Conservation (phyloP, 257 asterid species). For the Striga asiatica region DNA sequence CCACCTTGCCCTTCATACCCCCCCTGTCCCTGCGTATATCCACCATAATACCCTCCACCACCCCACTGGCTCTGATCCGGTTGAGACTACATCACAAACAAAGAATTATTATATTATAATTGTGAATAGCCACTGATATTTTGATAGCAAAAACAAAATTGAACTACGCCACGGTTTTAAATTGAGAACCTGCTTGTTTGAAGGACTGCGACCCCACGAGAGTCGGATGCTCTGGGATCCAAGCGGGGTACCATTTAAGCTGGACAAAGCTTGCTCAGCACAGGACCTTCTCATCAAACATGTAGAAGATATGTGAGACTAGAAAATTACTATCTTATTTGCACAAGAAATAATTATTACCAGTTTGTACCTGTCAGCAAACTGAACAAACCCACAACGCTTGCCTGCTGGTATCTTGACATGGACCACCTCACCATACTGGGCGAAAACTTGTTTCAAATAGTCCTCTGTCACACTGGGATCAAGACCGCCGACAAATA, state of each 20-base stretch:
- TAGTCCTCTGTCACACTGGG: conserved; percentile 71
- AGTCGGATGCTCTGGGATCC: conserved; percentile 81
- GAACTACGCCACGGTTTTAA: background rate
- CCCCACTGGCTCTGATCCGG: conserved; percentile 62
- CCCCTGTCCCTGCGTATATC: conserved; percentile 54
- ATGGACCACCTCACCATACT: conserved; percentile 64
- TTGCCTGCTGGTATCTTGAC: conserved; percentile 84
- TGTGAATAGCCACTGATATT: too few relatives aligned
- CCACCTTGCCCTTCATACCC: conserved; percentile 84
- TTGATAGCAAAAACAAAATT: too few relatives aligned
- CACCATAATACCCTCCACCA: conserved; percentile 35
- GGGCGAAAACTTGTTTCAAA: conserved; percentile 72
- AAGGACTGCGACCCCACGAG: conserved; percentile 94
- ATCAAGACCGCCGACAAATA: conserved; percentile 83
- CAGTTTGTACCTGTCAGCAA: conserved; percentile 54
- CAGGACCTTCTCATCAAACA: conserved; percentile 29
- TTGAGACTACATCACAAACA: conserved; percentile 17
- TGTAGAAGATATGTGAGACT: background rate
- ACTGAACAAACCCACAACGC: conserved; percentile 93
- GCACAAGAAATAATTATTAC: background rate
- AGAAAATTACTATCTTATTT: background rate
- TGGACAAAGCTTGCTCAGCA: conserved; percentile 68
- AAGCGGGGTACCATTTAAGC: conserved; percentile 53
- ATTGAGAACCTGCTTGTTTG: conserved; percentile 62
- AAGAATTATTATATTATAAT: too few relatives aligned